Evolutionary conservation across 331 rosid genomes (phyloP), one percentile per base, ranked within the genome.

Genomic region (Malus hybrid): DNA sequence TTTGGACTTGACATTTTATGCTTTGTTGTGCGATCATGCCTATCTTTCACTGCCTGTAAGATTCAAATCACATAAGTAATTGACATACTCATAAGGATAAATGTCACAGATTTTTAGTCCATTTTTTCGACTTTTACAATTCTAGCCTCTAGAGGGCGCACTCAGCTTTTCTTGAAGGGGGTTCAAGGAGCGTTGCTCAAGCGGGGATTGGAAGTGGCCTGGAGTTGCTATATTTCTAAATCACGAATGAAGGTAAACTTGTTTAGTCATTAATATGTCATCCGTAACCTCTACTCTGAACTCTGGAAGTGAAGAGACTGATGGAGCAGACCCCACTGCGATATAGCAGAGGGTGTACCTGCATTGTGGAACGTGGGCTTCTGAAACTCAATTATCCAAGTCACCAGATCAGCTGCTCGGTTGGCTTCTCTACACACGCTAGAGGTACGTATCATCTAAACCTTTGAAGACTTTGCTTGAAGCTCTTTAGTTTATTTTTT

Each of bases 261-360:
- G 44, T 39, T 39, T 34, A 34, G 42, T 34, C 42, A 34, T 34
- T 34, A 34, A 34, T 7, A 34, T 34, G 42, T 34, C 42, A 34
- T 7, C 42, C 10, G 1, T 7, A 34, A 34, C 10, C 42, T 34
- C 42, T 34, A 34, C 39, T 7, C 9, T 34, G 39, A 34, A 34
- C 39, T 34, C 39, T 34, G 39, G 39, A 91, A 86, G 18, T 77
- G 80, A 56, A n/a, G 13, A n/a, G 27, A n/a, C 62, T 7, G 28
- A 19, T 52, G 62, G 12, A n/a, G 62, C 5, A 56, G 28, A 56
- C 11, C 10, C 62, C 62, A 56, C 9, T 6, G 62, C 24, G 19
- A 13, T n/a, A 48, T 10, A 13, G 62, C 65, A 60, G 8, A 14
- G 18, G 19, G 39, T 34, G 5, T 6, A 56, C 28, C 28, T 8